A percentile compares a stretch with the other conserved stretches of the same genome.
Conservation (phyloP, 2,329 filamentous ascomycete genomes). For the Metarhizium rileyi region DNA sequence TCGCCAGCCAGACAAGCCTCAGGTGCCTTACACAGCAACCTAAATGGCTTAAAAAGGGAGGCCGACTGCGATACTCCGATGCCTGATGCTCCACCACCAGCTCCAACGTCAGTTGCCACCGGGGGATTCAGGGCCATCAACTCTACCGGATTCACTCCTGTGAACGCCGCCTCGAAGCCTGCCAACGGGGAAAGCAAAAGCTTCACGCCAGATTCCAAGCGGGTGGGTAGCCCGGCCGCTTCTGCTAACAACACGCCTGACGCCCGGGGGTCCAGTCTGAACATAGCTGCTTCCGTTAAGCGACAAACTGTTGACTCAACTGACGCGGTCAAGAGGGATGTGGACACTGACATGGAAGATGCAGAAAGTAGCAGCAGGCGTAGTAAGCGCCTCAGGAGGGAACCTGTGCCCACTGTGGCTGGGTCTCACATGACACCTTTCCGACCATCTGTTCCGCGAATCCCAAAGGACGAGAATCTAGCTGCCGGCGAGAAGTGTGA, state of each 20-base stretch:
- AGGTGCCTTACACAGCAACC: slow-evolving; percentile 39
- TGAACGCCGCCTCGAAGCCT: slow-evolving; percentile 60
- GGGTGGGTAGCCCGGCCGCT: slow-evolving; percentile 50
- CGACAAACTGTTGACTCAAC: slow-evolving; percentile 52
- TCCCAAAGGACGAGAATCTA: slow-evolving; percentile 43
- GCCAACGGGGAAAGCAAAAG: slow-evolving; percentile 53
- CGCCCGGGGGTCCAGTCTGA: slow-evolving; percentile 44
- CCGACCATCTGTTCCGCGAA: slow-evolving; percentile 65
- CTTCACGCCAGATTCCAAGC: slow-evolving; percentile 51
- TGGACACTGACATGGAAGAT: slow-evolving; percentile 43
- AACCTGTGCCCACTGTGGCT: slow-evolving; percentile 71
- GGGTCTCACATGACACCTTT: slow-evolving; percentile 96
- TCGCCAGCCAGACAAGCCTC: slow-evolving; percentile 56
- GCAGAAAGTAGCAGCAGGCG: slow-evolving; percentile 61
- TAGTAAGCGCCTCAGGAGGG: slow-evolving; percentile 87
- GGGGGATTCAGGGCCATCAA: slow-evolving; percentile 25
- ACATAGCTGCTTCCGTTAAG: slow-evolving; percentile 57
- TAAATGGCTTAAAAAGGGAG: slow-evolving; percentile 36
- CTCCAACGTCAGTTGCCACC: slow-evolving; percentile 22
- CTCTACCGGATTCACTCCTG: slow-evolving; percentile 58
- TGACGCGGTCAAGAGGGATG: slow-evolving; percentile 39
- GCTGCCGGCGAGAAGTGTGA: slow-evolving; percentile 64
- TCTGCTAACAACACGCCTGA: slow-evolving; percentile 58
- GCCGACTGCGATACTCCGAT: slow-evolving; percentile 38
- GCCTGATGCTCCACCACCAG: slow-evolving; percentile 33